Evolutionary conservation across 2,329 filamentous ascomycete species (phyloP), one percentile per base, ranked within the genome.

Genomic region (Phyllosticta ampelicida): DNA sequence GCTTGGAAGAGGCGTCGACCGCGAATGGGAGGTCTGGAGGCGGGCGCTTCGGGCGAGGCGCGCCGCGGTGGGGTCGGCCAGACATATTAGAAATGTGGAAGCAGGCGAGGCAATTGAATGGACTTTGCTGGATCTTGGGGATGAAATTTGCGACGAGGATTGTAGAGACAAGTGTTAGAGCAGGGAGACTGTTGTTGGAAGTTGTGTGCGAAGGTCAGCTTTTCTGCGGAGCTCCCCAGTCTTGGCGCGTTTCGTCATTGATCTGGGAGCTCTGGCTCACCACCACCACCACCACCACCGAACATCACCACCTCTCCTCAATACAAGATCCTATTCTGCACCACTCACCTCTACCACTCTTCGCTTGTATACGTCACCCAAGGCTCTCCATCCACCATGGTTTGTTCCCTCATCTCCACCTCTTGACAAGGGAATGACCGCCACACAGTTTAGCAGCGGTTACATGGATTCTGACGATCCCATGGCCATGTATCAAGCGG

Each of bases 1-100:
- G 29, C 19, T 23, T 13, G 2, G 77, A 72, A 1, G 79, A 75
- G 53, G 79, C 77, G 55, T 75, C 71, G 53, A 75, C 73, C 56
- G 84, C 80, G 63, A 80, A 76, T 67, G 89, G 85, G 70, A 92
- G 84, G 18, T 59, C 56, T 9, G 56, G 52, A 11, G 56, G 51
- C 5, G 19, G 19, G 26, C 56, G 86, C 75, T 92, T 95, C 9
- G 89, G 89, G 44, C 89, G 86, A 56, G 86, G 87, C 26, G 85
- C 83, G 36, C 9, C 23, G 51, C 8, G 19, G 21, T 18, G 26
- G 9, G 20, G 20, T 18, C 29, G 9, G 26, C 44, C 4, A 23
- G 51, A 5, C 13, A 36, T 48, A 5, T n/a, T 10, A 11, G 13
- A n/a, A n/a, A 10, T 20, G 16, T 3, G 5, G 13, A 44, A 13